Base-by-base conservation (phyloP, 2,329 filamentous ascomycete genomes). In the Amphichorda felina region DNA sequence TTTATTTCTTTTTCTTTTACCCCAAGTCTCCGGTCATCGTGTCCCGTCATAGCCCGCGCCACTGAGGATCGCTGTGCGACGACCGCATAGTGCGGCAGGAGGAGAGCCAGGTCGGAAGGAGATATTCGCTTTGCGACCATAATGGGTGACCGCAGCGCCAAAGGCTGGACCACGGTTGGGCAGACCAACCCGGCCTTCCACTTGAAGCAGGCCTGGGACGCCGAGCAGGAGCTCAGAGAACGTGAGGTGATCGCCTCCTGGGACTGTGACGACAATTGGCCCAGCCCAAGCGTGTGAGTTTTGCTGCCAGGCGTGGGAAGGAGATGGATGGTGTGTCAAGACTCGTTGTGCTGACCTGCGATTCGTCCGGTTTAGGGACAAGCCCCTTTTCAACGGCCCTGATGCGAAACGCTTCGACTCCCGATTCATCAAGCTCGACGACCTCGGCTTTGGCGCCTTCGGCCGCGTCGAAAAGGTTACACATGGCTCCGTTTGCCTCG, bases 381-480 rank as follows among this genome's bases (percentile, higher is more conserved):
- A 54, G 22, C 48, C 51, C 11, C 44, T 48, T 5, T 50, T 55
- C 30, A 48, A 43, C 34, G 47, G 45, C 28, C 37, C 48, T 30
- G 53, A 56, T 22, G 54, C 54, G 25, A 55, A 55, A 28, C 50
- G 46, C 30, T 57, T 57, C 43, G 54, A 57, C 40, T 39, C 42
- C 33, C 51, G 48, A 17, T 47, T 57, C 13, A 41, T 46, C 7
- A 49, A 48, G 40, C 41, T 53, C 34, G 46, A 51, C 31, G 51
- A 58, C n/a, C 50, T 68, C 8, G 63, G 64, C n/a, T 47, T 44
- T 30, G 64, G 63, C 21, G 54, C 55, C 14, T 64, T 59, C 45
- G 63, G 63, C 30, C 45, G 56, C 25, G 66, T 68, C 18, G 57
- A 67, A 39, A 59, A 62, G 38, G 57, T 66, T 16, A 53, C 49